Percentiles rank a stretch among this genome's conserved stretches.
Evolutionary conservation across 2,329 filamentous ascomycete species (phyloP).

Genomic region (Knufia petricola): DNA sequence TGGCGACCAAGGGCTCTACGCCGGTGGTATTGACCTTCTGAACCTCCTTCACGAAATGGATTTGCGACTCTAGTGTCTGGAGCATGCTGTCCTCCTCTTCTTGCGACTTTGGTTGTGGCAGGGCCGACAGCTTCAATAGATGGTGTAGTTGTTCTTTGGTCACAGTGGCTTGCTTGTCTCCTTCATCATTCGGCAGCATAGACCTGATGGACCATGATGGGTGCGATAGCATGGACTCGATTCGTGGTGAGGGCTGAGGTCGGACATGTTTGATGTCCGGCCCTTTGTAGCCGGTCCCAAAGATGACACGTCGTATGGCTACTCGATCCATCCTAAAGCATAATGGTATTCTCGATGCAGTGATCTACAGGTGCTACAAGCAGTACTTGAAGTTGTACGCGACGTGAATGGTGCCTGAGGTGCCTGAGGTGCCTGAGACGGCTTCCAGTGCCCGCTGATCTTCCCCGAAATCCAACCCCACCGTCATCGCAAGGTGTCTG

Average conservation of each 20-base stretch:
- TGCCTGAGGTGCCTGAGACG: background rate
- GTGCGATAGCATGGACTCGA: slow-evolving; percentile 47
- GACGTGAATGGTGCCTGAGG: too few species aligned
- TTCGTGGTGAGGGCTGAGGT: slow-evolving; percentile 11
- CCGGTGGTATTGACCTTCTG: slow-evolving; percentile 66
- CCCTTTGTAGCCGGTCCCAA: background rate
- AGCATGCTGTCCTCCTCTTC: slow-evolving; percentile 62
- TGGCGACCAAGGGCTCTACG: slow-evolving; percentile 63
- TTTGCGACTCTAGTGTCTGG: slow-evolving; percentile 64
- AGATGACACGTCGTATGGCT: slow-evolving; percentile 4
- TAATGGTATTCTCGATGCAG: too few species aligned
- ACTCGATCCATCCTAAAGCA: background rate
- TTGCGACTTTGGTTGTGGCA: slow-evolving; percentile 57
- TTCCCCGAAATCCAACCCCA: background rate
- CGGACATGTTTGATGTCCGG: background rate
- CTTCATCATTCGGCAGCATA: slow-evolving; percentile 46
- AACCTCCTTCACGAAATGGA: slow-evolving; percentile 82
- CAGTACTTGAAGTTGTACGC: too few species aligned
- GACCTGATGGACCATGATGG: slow-evolving; percentile 79
- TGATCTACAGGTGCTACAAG: too few species aligned
- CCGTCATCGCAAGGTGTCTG: too few species aligned
- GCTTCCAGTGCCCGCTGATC: background rate
- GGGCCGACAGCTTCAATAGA: slow-evolving; percentile 77
- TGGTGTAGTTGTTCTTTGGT: slow-evolving; percentile 64
- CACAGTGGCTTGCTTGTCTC: slow-evolving; percentile 35